These are phyloP conservation scores for Exophiala alcalophila DNA, from an alignment of 2,329 filamentous ascomycete genomes.

Conservation along the genomic window DNA sequence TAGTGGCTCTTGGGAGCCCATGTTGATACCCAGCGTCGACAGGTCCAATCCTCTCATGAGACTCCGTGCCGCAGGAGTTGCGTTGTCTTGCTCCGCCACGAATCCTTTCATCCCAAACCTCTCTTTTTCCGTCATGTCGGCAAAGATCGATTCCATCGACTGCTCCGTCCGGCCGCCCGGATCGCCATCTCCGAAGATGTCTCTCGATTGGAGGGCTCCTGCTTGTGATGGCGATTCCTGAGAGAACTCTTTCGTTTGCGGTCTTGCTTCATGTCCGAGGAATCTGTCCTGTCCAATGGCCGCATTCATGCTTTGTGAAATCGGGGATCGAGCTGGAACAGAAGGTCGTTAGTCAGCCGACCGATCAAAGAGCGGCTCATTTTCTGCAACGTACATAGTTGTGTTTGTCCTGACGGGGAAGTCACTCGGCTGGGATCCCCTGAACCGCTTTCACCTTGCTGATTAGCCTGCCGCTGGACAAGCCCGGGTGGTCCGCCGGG, in stretches of 20 bases:
- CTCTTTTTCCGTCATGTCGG: conserved; percentile 43
- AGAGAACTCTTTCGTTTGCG: conserved; percentile 34
- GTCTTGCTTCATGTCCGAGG: conserved; percentile 28
- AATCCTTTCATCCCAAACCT: conserved; percentile 59
- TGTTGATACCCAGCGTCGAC: conserved; percentile 61
- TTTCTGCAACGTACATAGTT: conserved; percentile 19
- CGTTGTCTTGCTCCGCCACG: conserved; percentile 51
- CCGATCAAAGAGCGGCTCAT: too few relatives aligned
- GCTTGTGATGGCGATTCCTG: conserved; percentile 37
- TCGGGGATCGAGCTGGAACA: conserved; percentile 39
- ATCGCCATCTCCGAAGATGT: conserved; percentile 36
- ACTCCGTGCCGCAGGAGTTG: conserved; percentile 52
- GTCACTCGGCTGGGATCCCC: conserved; percentile 27
- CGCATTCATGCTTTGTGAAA: conserved; percentile 44
- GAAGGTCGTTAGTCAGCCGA: conserved; percentile 4
- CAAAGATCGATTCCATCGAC: conserved; percentile 35
- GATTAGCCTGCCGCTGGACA: conserved; percentile 24
- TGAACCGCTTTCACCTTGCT: conserved; percentile 19
- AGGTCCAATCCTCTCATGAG: conserved; percentile 63
- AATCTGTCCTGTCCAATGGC: conserved; percentile 40
- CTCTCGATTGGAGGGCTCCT: conserved; percentile 28
- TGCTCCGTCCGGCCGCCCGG: conserved; percentile 32
- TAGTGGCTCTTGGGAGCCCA: conserved; percentile 57
- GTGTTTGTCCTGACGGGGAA: conserved; percentile 27
- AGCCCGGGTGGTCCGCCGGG: conserved; percentile 27